Percentiles rank a stretch among this genome's conserved stretches.
Evolutionary conservation across 2,329 filamentous ascomycete genomes (phyloP).

Genomic region (Oidium heveae): DNA sequence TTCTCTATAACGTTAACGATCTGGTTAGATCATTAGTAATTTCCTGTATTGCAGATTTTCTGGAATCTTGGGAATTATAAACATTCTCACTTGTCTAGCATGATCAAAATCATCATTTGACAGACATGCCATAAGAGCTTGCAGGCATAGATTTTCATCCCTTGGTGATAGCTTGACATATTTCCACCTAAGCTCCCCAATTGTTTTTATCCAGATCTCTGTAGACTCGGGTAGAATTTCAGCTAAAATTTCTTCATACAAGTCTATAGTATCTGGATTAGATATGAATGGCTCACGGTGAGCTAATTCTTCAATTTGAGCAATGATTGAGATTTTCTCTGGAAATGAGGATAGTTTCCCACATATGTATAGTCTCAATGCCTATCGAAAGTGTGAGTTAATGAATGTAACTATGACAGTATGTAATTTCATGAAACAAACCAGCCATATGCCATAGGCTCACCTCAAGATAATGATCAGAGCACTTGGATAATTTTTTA

Average conservation of each 20-base stretch:
- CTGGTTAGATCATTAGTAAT: slow-evolving; percentile 2
- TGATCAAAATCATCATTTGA: slow-evolving; percentile 12
- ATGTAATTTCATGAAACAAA: not conserved
- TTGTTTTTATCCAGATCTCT: slow-evolving; percentile 10
- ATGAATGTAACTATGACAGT: not conserved
- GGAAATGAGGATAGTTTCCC: slow-evolving; percentile 7
- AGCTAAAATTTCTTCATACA: slow-evolving; percentile 12
- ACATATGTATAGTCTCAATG: slow-evolving; percentile 13
- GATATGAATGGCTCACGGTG: slow-evolving; percentile 6
- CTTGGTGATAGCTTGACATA: slow-evolving; percentile 12
- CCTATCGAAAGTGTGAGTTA: slow-evolving; percentile 7
- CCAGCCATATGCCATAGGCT: slow-evolving; percentile 1
- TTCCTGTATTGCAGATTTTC: no score
- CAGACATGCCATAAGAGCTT: slow-evolving; percentile 13
- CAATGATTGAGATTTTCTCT: slow-evolving; percentile 11
- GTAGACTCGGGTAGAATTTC: slow-evolving; percentile 6
- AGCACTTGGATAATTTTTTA: slow-evolving; percentile 13
- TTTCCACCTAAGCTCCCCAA: slow-evolving; percentile 12
- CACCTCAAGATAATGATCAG: slow-evolving; percentile 13
- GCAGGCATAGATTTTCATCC: slow-evolving; percentile 10
- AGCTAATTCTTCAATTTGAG: slow-evolving; percentile 10
- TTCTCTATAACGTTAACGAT: slow-evolving; percentile 15
- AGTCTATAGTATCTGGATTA: slow-evolving; percentile 11
- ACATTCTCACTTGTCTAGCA: slow-evolving; percentile 11
- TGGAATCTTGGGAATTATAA: no score